phyloP scores from a whole-genome alignment of 2,329 filamentous ascomycete genomes.

The Xylariaceae sp. region DNA sequence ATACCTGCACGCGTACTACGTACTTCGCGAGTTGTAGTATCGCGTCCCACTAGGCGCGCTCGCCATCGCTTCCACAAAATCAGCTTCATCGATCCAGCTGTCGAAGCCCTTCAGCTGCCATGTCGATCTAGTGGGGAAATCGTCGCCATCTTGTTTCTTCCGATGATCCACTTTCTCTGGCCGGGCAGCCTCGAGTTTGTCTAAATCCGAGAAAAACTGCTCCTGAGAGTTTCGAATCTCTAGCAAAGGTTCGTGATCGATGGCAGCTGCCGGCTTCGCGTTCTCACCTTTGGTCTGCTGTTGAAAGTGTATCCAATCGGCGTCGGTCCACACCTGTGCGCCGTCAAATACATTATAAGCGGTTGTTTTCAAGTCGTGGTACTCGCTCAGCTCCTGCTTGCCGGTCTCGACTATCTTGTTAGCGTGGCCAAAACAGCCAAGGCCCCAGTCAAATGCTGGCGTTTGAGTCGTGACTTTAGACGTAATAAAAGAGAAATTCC shows the following conservation, averaged over 20 bases:
- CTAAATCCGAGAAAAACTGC: conserved; percentile 17
- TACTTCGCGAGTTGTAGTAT: conserved; percentile 11
- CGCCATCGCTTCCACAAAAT: conserved; percentile 17
- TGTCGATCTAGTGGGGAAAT: background rate
- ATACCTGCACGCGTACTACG: background rate
- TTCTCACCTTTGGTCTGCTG: background rate
- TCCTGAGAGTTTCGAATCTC: background rate
- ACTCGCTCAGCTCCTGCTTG: conserved; percentile 1
- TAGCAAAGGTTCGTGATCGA: background rate
- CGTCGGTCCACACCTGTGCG: conserved; percentile 1
- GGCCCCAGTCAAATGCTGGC: conserved; percentile 21
- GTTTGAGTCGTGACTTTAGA: background rate
- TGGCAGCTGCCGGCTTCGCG: conserved; percentile 1
- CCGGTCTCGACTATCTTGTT: conserved; percentile 15
- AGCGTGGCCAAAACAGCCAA: conserved; percentile 21
- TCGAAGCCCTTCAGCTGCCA: conserved; percentile 2
- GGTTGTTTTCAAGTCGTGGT: background rate
- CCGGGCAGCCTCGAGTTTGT: conserved; percentile 20
- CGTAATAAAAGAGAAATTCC: background rate
- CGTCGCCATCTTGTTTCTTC: background rate
- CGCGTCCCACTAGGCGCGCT: conserved; percentile 17
- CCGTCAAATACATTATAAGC: conserved; percentile 9
- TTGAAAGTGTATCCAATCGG: conserved; percentile 12
- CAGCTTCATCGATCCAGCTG: conserved; percentile 27
- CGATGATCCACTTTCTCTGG: background rate